Percentiles rank a stretch among this genome's conserved stretches.
phyloP scores from a whole-genome alignment of 257 asterid species.

The Primulina tabacum region DNA sequence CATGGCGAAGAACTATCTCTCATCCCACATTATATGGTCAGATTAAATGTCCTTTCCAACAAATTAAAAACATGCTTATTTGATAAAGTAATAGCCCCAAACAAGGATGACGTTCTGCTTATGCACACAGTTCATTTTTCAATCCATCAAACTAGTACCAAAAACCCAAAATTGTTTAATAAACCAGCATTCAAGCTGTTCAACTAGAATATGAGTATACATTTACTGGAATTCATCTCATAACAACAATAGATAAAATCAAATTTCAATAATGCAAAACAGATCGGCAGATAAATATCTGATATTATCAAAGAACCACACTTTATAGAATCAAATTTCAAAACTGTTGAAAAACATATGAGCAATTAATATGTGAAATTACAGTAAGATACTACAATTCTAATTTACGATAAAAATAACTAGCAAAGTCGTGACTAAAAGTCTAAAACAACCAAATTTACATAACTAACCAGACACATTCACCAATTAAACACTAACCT shows the following conservation, averaged over 20 bases:
- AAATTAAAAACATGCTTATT: neutral
- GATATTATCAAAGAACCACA: neutral
- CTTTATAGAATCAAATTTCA: too few species aligned
- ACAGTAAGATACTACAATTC: slow-evolving; percentile 11
- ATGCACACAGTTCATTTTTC: too few species aligned
- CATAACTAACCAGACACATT: slow-evolving; percentile 1
- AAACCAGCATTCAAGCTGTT: neutral
- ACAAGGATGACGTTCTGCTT: neutral
- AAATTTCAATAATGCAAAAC: slow-evolving; percentile 1
- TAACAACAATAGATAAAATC: neutral
- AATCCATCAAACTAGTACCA: neutral
- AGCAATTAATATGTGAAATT: slow-evolving; percentile 9
- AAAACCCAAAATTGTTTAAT: too few species aligned
- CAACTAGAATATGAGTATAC: neutral
- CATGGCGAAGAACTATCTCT: neutral
- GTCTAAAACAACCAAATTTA: neutral
- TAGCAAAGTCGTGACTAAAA: slow-evolving; percentile 12
- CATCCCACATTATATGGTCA: neutral
- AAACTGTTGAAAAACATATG: neutral
- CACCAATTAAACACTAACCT: slow-evolving; percentile 51
- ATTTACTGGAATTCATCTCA: neutral
- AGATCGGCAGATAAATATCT: too few species aligned
- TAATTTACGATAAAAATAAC: slow-evolving; percentile 6
- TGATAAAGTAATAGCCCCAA: neutral
- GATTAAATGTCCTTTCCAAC: neutral